phyloP scores from a whole-genome alignment of 768 basidiomycete genomes.

The Hydnomerulius pinastri region DNA sequence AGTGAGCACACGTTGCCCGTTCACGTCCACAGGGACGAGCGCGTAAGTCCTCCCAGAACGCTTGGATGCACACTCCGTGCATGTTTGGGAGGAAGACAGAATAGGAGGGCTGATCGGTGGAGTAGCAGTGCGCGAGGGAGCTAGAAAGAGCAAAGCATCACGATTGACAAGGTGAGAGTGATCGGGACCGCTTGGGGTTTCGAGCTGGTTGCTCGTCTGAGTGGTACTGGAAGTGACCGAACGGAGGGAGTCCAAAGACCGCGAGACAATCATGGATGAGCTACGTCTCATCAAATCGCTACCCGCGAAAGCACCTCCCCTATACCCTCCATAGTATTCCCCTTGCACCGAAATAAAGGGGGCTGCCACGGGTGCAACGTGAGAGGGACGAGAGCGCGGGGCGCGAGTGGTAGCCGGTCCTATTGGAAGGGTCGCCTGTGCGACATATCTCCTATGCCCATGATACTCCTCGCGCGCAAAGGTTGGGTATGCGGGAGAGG shows the following conservation, averaged over 20 bases:
- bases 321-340: background rate
- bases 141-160: background rate
- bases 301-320: background rate
- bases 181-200: background rate
- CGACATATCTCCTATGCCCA: background rate
- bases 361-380: background rate
- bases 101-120: constrained; percentile 20
- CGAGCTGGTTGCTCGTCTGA: background rate
- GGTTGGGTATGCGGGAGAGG: constrained; percentile 7
- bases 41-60: constrained; percentile 18
- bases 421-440: background rate
- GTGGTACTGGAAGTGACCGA: background rate
- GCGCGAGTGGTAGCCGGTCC: background rate
- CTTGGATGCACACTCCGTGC: constrained; percentile 14
- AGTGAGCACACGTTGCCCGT: constrained; percentile 14
- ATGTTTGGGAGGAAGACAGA: background rate
- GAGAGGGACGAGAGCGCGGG: background rate
- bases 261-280: constrained; percentile 7
- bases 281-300: background rate
- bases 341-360: background rate
- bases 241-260: constrained; percentile 3
- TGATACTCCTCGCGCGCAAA: background rate
- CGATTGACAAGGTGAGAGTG: background rate
- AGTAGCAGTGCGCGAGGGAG: constrained; percentile 10
- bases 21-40: constrained; percentile 15